Evolutionary conservation across 768 basidiomycete genomes (phyloP).

Genomic region (Termitomyces sp.): DNA sequence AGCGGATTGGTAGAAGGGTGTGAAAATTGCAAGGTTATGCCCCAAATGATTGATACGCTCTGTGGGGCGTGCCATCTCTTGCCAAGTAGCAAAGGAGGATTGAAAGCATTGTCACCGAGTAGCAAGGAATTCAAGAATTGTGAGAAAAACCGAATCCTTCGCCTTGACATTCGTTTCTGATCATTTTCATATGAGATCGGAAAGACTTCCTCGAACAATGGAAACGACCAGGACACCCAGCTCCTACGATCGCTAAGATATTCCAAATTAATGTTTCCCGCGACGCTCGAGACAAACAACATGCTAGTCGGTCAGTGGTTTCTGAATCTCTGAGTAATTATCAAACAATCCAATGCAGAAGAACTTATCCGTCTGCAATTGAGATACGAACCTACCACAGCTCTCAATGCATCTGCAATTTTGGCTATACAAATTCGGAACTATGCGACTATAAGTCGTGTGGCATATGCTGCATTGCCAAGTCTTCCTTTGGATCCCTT

Average conservation of each 20-base stretch:
- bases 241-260: slow-evolving; percentile 49
- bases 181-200: slow-evolving; percentile 29
- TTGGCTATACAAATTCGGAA: slow-evolving; percentile 48
- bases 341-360: slow-evolving; percentile 16
- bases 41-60: slow-evolving; percentile 39
- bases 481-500: slow-evolving; percentile 52
- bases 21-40: slow-evolving; percentile 42
- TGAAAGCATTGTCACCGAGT: slow-evolving; percentile 45
- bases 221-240: slow-evolving; percentile 31
- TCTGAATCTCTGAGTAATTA: not conserved
- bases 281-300: slow-evolving; percentile 40
- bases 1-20: slow-evolving; percentile 47
- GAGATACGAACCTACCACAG: slow-evolving; percentile 60
- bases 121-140: slow-evolving; percentile 49
- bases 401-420: slow-evolving; percentile 65
- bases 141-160: slow-evolving; percentile 25
- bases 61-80: slow-evolving; percentile 51
- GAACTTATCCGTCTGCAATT: slow-evolving; percentile 32
- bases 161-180: slow-evolving; percentile 10
- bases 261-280: slow-evolving; percentile 47
- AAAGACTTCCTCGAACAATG: slow-evolving; percentile 54
- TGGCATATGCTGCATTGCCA: slow-evolving; percentile 58
- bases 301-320: slow-evolving; percentile 41
- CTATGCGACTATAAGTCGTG: slow-evolving; percentile 61
- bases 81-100: slow-evolving; percentile 34